A percentile compares a stretch with the other conserved stretches of the same genome.
Conservation (phyloP, 169 alveolate genomes). For the Condylostoma magnum region DNA sequence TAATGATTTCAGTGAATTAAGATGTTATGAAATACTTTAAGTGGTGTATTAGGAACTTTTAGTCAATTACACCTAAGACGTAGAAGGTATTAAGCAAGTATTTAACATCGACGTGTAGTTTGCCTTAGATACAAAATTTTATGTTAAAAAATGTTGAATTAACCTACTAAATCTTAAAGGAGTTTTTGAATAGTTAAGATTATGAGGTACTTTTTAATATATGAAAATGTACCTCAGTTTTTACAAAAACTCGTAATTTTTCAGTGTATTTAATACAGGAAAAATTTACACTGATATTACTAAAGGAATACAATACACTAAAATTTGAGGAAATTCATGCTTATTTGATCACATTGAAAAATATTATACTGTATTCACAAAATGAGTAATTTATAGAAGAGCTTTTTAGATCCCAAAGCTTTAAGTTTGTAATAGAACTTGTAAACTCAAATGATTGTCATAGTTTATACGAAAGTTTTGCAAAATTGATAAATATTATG, state of each 20-base stretch:
- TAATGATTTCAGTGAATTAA: conserved; percentile 21
- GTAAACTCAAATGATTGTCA: too few relatives aligned
- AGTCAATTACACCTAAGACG: neutral
- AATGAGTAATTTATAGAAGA: too few relatives aligned
- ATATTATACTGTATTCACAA: too few relatives aligned
- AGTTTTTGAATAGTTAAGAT: neutral
- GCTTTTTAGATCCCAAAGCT: too few relatives aligned
- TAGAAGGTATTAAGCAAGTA: conserved; percentile 17
- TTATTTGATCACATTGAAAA: too few relatives aligned
- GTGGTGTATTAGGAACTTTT: neutral
- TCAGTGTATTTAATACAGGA: too few relatives aligned
- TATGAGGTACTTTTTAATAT: conserved; percentile 10
- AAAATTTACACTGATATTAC: too few relatives aligned
- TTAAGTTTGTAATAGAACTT: too few relatives aligned
- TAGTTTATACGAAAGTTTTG: neutral
- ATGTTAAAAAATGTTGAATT: neutral
- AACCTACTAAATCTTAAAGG: neutral
- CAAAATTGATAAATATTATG: too few relatives aligned
- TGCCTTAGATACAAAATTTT: conserved; percentile 15
- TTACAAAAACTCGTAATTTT: conserved; percentile 16
- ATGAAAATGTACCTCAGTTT: neutral
- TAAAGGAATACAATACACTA: too few relatives aligned
- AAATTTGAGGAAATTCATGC: too few relatives aligned
- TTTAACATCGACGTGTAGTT: conserved; percentile 9
- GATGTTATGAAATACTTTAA: conserved; percentile 7